Evolutionary conservation across 1,284 basidiomycete species (phyloP), one percentile per base, ranked within the genome.

Genomic region (Boletus subluridellus): DNA sequence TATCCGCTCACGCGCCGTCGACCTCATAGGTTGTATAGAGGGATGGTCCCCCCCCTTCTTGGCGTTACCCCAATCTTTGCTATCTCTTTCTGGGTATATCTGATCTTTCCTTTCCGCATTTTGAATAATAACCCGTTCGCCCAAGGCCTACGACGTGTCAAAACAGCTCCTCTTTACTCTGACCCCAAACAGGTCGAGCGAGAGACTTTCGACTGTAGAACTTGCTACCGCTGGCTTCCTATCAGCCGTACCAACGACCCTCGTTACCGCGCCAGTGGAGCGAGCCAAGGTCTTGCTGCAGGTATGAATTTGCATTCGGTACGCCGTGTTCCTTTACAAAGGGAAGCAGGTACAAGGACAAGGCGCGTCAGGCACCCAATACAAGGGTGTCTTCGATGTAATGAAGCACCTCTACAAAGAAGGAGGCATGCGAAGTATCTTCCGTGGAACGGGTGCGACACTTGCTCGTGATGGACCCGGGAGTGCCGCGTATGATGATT

Each of bases 61-160:
- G 97, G 97, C 55, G 95, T 99, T 35, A 98, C 97, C 3, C 97
- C 97, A 50, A 99, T 99, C 72, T 99, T 99, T 72, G 97, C 97
- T 14, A 80, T 99, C 48, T 98, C 95, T 4, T 99, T 99, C 81
- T 98, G 95, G 95, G 94, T 93, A 72, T 62, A 71, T 41, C 21
- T 46, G 24, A 34, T 34, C 28, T 52, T 44, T 44, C n/a, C 17
- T 28, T 47, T 44, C 21, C 15, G 35, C 46, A 14, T 5, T 37
- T 34, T 28, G 46, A 50, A 50, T 46, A 30, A 54, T 61, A 26
- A 70, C 44, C 15, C 9, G 12, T 52, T 53, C 12, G 15, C 37
- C n/a, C 61, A 63, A 95, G 94, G 94, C 93, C 21, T 99, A 98
- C 74, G 95, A 98, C 72, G 81, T 89, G 61, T 95, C 96, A 46